Conservation (phyloP, 2,329 filamentous ascomycete genomes). For the Fonsecaea monophora region DNA sequence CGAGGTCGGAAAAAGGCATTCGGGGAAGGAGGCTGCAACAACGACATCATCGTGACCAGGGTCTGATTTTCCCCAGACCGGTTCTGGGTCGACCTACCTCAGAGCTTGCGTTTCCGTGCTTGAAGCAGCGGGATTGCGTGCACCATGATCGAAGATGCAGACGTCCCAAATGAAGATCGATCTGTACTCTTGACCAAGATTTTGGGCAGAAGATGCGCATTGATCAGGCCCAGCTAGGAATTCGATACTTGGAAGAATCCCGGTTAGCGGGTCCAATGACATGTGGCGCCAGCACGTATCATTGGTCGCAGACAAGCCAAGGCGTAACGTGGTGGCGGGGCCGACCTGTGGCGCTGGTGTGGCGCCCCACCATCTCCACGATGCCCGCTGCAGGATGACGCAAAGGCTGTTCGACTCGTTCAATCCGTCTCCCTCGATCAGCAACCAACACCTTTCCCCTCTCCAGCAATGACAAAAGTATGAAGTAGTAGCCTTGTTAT, state of each 20-base stretch:
- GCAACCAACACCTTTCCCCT: not conserved
- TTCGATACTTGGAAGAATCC: conserved; percentile 35
- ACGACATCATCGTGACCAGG: conserved; percentile 36
- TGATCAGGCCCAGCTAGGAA: not conserved
- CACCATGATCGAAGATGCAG: conserved; percentile 7
- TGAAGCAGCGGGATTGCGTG: conserved; percentile 30
- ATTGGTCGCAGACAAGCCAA: not conserved
- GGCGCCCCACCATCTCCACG: not conserved
- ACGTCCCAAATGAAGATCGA: conserved; percentile 3
- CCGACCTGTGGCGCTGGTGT: not conserved
- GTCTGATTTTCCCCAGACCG: conserved; percentile 13
- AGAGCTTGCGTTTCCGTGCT: not conserved
- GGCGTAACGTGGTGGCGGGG: not conserved
- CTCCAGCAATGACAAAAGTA: not conserved
- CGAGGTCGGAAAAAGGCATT: conserved; percentile 23
- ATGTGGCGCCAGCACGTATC: not conserved
- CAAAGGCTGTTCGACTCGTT: not conserved
- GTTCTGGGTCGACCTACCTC: conserved; percentile 4
- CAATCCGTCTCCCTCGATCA: not conserved
- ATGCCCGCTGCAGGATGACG: not conserved
- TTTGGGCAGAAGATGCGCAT: conserved; percentile 2
- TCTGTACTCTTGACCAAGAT: conserved; percentile 23
- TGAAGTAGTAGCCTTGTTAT: not conserved
- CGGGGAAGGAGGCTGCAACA: conserved; percentile 19
- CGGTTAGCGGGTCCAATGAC: conserved; percentile 20